Evolutionary conservation across 495 filamentous ascomycete genomes (phyloP), one percentile per base, ranked within the genome.

Genomic region (Penicillium cataractarum): DNA sequence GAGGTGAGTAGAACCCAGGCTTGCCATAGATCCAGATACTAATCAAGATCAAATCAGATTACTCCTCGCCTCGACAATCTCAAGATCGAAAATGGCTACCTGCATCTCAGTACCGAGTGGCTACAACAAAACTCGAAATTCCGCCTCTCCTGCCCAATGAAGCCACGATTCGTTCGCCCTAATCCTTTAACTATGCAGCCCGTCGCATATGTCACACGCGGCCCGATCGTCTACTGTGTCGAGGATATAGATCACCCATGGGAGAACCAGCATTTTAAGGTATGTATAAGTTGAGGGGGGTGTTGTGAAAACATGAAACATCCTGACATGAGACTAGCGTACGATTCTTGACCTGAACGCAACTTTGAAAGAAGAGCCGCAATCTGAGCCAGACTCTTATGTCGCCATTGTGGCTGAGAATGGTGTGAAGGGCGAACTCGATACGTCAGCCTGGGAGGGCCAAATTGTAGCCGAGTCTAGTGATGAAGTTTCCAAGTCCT

Each of bases 181-280:
- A 79, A 86, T 61, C 82, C 82, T 5, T 76, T 82, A 54, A 79
- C 83, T 9, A 80, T 78, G 61, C 82, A 84, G 60, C 74, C 78
- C 37, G 80, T 78, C 10, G 59, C 81, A 29, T 77, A 80, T 27
- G 66, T 87, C 49, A 84, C 80, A 6, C 73, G 83, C 33, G 85
- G 84, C 8, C 84, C 84, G 4, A 70, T 87, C 40, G 75, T 87
- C 12, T 87, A 86, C 70, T 87, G 84, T 64, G 76, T 83, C 17
- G 85, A 86, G 59, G 84, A 86, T 61, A 57, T 75, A 39, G 84
- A 86, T 65, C 85, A 86, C 64, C 63, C 77, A n/a, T 86, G 84
- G 80, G 83, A 84, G 60, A 57, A 76, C 31, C 73, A 84, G 63
- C 84, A 87, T 71, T 86, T 86, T 74, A 83, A 83, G 73, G 77